phyloP scores from a whole-genome alignment of 225 moss, liverwort and hornwort species.

The Polytrichum formosum region DNA sequence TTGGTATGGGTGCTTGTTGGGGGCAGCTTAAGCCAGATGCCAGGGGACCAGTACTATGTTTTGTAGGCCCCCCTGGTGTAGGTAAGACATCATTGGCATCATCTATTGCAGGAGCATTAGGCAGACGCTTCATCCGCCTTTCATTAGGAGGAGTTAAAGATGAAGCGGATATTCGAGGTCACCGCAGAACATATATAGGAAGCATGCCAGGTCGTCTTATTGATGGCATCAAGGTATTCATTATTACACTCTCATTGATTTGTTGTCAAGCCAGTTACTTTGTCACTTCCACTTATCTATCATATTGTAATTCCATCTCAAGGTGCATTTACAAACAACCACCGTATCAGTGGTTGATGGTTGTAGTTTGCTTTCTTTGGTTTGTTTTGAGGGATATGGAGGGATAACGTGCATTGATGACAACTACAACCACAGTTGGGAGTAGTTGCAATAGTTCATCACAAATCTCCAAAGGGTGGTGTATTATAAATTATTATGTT shows the following conservation, averaged over 20 bases:
- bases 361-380: too few relatives aligned
- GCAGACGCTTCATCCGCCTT: conserved; percentile 33
- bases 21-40: conserved; percentile 42
- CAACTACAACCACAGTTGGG: too few relatives aligned
- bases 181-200: conserved; percentile 43
- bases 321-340: too few relatives aligned
- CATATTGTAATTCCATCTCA: neutral
- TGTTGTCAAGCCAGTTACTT: neutral
- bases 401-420: too few relatives aligned
- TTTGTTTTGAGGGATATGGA: too few relatives aligned
- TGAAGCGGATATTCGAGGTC: conserved; percentile 47
- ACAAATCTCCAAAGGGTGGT: too few relatives aligned
- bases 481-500: too few relatives aligned
- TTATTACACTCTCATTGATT: neutral
- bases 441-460: too few relatives aligned
- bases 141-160: conserved; percentile 42
- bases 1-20: neutral
- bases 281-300: too few relatives aligned
- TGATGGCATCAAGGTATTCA: conserved; percentile 34
- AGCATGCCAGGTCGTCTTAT: conserved; percentile 48
- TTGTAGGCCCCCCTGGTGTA: conserved; percentile 38
- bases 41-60: conserved; percentile 37
- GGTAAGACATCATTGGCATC: conserved; percentile 43
- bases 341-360: too few relatives aligned
- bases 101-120: conserved; percentile 41